A percentile compares a stretch with the other conserved stretches of the same genome.
phyloP scores from a whole-genome alignment of 192 early-diverging fungal species.

The Backusella australiensis region DNA sequence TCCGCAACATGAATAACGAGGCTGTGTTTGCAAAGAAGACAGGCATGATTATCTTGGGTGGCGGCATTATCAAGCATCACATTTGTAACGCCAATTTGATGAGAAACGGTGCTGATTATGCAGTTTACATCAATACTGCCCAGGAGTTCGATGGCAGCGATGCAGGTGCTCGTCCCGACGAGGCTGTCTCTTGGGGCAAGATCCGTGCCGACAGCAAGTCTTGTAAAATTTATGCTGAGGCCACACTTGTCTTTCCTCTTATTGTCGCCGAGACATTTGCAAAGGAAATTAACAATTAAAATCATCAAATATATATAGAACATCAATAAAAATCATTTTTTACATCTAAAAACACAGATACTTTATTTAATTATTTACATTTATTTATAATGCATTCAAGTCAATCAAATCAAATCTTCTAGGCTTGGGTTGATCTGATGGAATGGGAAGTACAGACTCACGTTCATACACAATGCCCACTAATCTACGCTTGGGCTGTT shows the following conservation, averaged over 20 bases:
- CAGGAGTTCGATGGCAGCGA: slow-evolving; percentile 99
- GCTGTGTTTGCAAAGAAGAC: slow-evolving; percentile 97
- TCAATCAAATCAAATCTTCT: slow-evolving; percentile 71
- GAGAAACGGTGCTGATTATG: slow-evolving; percentile 97
- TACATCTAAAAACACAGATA: not conserved
- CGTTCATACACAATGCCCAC: slow-evolving; percentile 64
- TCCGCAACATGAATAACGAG: slow-evolving; percentile 87
- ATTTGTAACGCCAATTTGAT: slow-evolving; percentile 99
- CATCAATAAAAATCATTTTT: not conserved
- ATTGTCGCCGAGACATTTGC: slow-evolving; percentile 97
- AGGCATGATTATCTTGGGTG: slow-evolving; percentile 95
- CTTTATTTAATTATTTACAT: not conserved
- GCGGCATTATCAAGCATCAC: slow-evolving; percentile 97
- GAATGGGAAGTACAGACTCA: slow-evolving; percentile 60
- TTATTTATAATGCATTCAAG: slow-evolving; percentile 33
- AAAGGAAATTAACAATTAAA: slow-evolving; percentile 37
- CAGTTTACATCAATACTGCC: slow-evolving; percentile 96
- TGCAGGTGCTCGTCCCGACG: slow-evolving; percentile 95
- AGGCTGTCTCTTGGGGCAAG: slow-evolving; percentile 99
- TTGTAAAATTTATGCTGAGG: slow-evolving; percentile 95
- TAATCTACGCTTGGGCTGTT: slow-evolving; percentile 58
- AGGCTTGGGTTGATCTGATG: slow-evolving; percentile 56
- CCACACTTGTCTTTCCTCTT: slow-evolving; percentile 88
- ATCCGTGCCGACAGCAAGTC: slow-evolving; percentile 77
- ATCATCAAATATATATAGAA: not conserved